Evolutionary conservation across 768 basidiomycete species (phyloP).

Genomic region (Crepidotus variabilis): DNA sequence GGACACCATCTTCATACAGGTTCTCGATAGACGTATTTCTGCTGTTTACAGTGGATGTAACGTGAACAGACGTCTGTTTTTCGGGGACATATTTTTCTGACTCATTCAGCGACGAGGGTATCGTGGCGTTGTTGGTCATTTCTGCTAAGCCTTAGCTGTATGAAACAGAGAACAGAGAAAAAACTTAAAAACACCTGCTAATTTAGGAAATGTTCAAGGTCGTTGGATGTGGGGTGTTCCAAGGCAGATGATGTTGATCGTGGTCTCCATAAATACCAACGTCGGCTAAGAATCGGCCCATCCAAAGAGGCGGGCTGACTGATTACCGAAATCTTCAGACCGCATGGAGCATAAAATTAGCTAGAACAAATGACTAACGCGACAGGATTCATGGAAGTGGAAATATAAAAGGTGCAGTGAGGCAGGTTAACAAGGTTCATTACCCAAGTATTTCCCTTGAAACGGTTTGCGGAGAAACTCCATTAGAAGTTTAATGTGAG

Average conservation of each 20-base stretch:
- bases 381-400: too few species aligned
- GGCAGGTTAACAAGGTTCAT: too few species aligned
- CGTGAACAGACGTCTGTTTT: neutral
- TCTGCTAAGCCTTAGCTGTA: too few species aligned
- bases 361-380: too few species aligned
- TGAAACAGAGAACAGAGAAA: neutral
- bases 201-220: neutral
- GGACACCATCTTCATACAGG: slow-evolving; percentile 18
- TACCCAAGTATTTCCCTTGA: too few species aligned
- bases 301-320: neutral
- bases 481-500: too few species aligned
- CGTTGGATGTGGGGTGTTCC: neutral
- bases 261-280: neutral
- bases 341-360: too few species aligned
- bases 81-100: neutral
- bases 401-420: too few species aligned
- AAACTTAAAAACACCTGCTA: neutral
- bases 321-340: too few species aligned
- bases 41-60: neutral
- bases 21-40: slow-evolving; percentile 5
- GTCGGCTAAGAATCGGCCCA: neutral
- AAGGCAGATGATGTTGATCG: neutral
- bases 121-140: too few species aligned
- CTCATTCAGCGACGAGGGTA: neutral
- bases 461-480: too few species aligned